Conservation (phyloP, 345 rosid species). For the Syzygium aromaticum region DNA sequence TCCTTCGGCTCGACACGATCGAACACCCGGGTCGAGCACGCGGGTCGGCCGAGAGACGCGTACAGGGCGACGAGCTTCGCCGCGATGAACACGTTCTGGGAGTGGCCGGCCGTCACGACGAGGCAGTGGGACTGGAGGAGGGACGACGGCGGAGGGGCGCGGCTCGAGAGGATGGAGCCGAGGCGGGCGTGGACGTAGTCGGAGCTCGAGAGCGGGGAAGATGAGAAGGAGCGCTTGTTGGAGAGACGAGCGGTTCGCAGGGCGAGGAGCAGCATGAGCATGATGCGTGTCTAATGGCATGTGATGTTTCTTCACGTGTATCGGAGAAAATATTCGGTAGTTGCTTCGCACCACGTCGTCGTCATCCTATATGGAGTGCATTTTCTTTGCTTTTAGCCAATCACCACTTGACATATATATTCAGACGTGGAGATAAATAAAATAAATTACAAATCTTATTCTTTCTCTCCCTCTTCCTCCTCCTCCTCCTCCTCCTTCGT, state of each 20-base stretch:
- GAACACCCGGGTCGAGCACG: slow-evolving; percentile 28
- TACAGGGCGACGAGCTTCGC: slow-evolving; percentile 56
- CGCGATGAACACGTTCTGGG: slow-evolving; percentile 38
- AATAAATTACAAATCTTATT: too few relatives aligned
- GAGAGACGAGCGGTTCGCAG: not conserved
- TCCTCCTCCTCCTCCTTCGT: too few relatives aligned
- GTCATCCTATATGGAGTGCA: too few relatives aligned
- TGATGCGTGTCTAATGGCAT: not conserved
- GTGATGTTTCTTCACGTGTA: too few relatives aligned
- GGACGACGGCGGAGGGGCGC: slow-evolving; percentile 8
- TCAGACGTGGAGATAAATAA: too few relatives aligned
- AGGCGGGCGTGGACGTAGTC: slow-evolving; percentile 29
- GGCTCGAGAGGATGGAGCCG: slow-evolving; percentile 18
- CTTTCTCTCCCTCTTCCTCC: too few relatives aligned
- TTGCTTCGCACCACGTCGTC: too few relatives aligned
- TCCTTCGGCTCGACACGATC: slow-evolving; percentile 27
- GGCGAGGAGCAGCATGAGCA: not conserved
- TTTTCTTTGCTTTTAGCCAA: too few relatives aligned
- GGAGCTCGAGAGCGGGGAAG: slow-evolving; percentile 7
- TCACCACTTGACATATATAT: too few relatives aligned
- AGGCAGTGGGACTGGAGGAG: slow-evolving; percentile 40
- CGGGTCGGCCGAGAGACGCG: slow-evolving; percentile 23
- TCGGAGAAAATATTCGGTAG: too few relatives aligned
- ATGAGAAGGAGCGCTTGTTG: slow-evolving; percentile 1
- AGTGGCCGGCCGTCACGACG: slow-evolving; percentile 39